Conservation (phyloP, 768 basidiomycete species). For the Tylopilus sp. region DNA sequence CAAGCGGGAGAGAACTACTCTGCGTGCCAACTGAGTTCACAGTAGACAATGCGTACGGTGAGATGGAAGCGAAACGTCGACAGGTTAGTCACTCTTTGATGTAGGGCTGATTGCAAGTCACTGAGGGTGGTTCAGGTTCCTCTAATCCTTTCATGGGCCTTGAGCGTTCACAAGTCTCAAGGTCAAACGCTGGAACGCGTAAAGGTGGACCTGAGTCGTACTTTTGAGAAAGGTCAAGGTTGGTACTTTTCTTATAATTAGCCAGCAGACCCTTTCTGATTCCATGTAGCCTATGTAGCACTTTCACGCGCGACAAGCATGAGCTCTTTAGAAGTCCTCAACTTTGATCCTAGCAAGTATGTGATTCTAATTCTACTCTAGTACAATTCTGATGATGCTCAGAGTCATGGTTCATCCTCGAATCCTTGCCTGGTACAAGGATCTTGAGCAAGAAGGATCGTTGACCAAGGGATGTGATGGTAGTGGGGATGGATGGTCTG, state of each 20-base stretch:
- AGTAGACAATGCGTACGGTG: conserved; percentile 56
- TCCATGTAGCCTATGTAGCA: conserved; percentile 57
- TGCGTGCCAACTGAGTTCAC: conserved; percentile 60
- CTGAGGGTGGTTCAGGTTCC: conserved; percentile 41
- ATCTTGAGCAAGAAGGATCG: conserved; percentile 21
- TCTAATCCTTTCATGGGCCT: conserved; percentile 78
- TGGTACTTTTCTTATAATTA: neutral
- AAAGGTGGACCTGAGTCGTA: conserved; percentile 69
- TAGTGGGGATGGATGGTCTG: too few species aligned
- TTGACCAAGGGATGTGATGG: conserved; percentile 8
- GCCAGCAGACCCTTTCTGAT: neutral
- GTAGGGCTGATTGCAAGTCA: neutral
- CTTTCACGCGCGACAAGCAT: conserved; percentile 69
- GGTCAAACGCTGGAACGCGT: conserved; percentile 86
- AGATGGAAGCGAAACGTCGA: conserved; percentile 53
- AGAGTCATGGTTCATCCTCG: conserved; percentile 63
- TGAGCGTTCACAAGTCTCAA: conserved; percentile 87
- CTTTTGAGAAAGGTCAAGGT: conserved; percentile 84
- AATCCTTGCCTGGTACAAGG: conserved; percentile 36
- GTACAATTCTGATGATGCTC: neutral
- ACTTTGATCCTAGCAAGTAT: conserved; percentile 59
- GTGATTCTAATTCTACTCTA: conserved; percentile 13
- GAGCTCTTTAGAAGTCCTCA: conserved; percentile 59
- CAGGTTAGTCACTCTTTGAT: conserved; percentile 41
- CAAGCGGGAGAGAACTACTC: conserved; percentile 42